Percentiles rank a stretch among this genome's conserved stretches.
These are phyloP conservation scores for Cornus controversa DNA, from an alignment of 148 eudicot genomes.

Conservation along the genomic window DNA sequence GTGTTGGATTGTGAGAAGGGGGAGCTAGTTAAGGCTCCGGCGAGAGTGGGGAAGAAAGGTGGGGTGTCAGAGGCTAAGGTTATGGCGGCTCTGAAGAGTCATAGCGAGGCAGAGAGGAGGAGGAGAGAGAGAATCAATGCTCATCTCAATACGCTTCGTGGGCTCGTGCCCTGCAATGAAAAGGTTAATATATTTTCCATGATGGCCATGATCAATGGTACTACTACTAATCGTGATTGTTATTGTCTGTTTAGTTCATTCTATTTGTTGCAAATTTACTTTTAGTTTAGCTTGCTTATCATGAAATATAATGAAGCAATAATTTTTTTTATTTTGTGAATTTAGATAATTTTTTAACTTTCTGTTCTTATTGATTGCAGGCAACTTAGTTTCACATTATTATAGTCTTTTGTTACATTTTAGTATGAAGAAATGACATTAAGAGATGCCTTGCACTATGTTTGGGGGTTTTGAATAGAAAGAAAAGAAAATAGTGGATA, in stretches of 20 bases:
- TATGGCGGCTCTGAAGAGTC: conserved; percentile 55
- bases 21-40: conserved; percentile 38
- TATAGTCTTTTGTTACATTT: not conserved
- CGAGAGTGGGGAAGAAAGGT: conserved; percentile 25
- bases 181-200: conserved; percentile 29
- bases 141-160: conserved; percentile 44
- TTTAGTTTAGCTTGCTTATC: not conserved
- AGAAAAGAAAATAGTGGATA: too few species aligned
- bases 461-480: too few species aligned
- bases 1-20: conserved; percentile 39
- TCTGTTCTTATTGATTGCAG: not conserved
- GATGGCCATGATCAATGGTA: not conserved
- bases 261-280: not conserved
- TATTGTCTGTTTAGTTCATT: not conserved
- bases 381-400: not conserved
- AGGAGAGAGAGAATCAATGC: conserved; percentile 59
- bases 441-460: too few species aligned
- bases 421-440: not conserved
- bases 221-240: not conserved
- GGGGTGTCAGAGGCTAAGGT: conserved; percentile 34
- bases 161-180: conserved; percentile 37
- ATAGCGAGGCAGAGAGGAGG: conserved; percentile 65
- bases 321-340: not conserved
- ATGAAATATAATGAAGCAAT: not conserved
- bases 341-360: not conserved